phyloP scores from a whole-genome alignment of 2,329 filamentous ascomycete genomes.

The Fusarium solani-melongenae region DNA sequence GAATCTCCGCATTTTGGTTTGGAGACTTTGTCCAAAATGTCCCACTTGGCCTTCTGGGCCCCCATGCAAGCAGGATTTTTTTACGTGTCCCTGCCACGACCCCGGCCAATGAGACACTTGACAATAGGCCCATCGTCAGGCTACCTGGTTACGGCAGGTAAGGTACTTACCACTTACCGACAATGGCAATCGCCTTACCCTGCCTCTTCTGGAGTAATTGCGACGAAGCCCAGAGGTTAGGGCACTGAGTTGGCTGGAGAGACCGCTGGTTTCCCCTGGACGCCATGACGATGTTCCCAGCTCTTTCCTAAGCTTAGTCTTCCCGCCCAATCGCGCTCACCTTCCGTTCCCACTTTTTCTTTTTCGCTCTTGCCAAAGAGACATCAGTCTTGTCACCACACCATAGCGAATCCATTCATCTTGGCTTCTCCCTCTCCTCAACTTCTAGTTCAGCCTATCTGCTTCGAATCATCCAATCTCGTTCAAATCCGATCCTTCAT shows the following conservation, averaged over 20 bases:
- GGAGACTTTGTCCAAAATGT: slow-evolving; percentile 31
- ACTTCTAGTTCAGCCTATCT: neutral
- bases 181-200: slow-evolving; percentile 11
- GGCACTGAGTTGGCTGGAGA: neutral
- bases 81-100: slow-evolving; percentile 7
- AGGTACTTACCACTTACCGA: slow-evolving; percentile 2
- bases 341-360: slow-evolving; percentile 3
- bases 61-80: slow-evolving; percentile 21
- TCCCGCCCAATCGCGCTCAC: neutral
- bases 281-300: neutral
- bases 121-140: slow-evolving; percentile 3
- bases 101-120: slow-evolving; percentile 27
- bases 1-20: slow-evolving; percentile 37
- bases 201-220: slow-evolving; percentile 11
- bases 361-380: neutral
- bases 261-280: neutral
- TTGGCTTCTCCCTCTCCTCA: neutral
- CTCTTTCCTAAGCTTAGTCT: neutral
- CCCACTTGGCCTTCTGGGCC: slow-evolving; percentile 8
- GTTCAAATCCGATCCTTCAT: neutral
- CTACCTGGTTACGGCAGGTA: slow-evolving; percentile 36
- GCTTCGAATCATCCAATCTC: neutral
- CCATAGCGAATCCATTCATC: neutral
- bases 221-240: neutral
- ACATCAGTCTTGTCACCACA: neutral